Evolutionary conservation across 306 rosid species (phyloP).

Genomic region (Abrus pulchellus): DNA sequence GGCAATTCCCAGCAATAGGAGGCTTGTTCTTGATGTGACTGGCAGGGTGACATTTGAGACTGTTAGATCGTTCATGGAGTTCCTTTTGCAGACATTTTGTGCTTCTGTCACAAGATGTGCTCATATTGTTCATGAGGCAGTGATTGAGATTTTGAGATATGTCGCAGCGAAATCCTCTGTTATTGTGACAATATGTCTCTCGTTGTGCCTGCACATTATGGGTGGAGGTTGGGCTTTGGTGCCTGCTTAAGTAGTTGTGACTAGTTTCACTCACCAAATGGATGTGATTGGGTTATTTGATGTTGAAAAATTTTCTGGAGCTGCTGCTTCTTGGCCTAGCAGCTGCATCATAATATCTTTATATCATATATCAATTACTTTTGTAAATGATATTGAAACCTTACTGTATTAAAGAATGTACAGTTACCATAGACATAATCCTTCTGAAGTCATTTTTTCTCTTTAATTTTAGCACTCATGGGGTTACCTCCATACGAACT

Average conservation of each 20-base stretch:
- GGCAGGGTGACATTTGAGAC: conserved; percentile 84
- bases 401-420: conserved; percentile 24
- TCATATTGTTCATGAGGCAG: conserved; percentile 59
- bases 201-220: conserved; percentile 64
- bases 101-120: conserved; percentile 56
- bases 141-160: conserved; percentile 69
- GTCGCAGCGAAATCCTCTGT: conserved; percentile 65
- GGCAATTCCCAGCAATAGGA: conserved; percentile 73
- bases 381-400: conserved; percentile 40
- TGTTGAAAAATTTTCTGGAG: conserved; percentile 1
- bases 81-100: conserved; percentile 61
- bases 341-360: conserved; percentile 12
- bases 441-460: background rate
- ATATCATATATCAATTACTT: conserved; percentile 40
- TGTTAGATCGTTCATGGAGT: conserved; percentile 72
- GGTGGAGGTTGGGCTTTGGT: conserved; percentile 65
- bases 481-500: background rate
- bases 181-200: conserved; percentile 63
- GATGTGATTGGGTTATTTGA: conserved; percentile 13
- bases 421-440: conserved; percentile 17
- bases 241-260: conserved; percentile 51
- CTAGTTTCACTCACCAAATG: conserved; percentile 32
- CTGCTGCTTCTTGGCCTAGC: conserved; percentile 39
- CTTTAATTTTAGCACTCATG: background rate
- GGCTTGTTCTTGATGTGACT: conserved; percentile 66